Evolutionary conservation across 164 flowering plant species (phyloP).

Genomic region (Taxillus chinensis): DNA sequence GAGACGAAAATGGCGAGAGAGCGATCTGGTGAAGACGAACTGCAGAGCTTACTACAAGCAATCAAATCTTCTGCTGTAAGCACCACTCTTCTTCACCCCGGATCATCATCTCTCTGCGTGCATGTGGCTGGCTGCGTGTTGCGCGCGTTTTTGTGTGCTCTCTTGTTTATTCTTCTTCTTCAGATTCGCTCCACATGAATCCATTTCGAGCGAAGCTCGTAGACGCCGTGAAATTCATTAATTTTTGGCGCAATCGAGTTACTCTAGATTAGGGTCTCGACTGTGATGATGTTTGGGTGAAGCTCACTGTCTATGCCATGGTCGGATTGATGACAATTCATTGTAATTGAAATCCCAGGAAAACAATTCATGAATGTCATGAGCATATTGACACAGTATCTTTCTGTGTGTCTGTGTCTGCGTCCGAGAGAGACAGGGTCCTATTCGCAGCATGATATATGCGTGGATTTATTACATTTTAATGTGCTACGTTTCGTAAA

Average conservation of each 20-base stretch:
- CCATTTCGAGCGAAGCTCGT: background rate
- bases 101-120: background rate
- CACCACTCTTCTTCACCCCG: background rate
- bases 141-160: background rate
- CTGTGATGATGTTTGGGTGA: too few species aligned
- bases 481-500: too few species aligned
- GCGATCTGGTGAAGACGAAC: background rate
- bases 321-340: too few species aligned
- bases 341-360: too few species aligned
- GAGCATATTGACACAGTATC: too few species aligned
- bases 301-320: too few species aligned
- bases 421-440: too few species aligned
- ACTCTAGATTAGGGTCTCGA: background rate
- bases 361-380: too few species aligned
- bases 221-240: background rate
- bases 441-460: too few species aligned
- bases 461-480: too few species aligned
- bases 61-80: slow-evolving; percentile 37
- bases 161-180: background rate
- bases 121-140: background rate
- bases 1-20: slow-evolving; percentile 7
- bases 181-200: background rate
- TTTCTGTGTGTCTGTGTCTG: too few species aligned
- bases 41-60: slow-evolving; percentile 26
- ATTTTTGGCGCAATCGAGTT: background rate